Evolutionary conservation across 148 eudicot species (phyloP).

Genomic region (Vaccinium darrowii): DNA sequence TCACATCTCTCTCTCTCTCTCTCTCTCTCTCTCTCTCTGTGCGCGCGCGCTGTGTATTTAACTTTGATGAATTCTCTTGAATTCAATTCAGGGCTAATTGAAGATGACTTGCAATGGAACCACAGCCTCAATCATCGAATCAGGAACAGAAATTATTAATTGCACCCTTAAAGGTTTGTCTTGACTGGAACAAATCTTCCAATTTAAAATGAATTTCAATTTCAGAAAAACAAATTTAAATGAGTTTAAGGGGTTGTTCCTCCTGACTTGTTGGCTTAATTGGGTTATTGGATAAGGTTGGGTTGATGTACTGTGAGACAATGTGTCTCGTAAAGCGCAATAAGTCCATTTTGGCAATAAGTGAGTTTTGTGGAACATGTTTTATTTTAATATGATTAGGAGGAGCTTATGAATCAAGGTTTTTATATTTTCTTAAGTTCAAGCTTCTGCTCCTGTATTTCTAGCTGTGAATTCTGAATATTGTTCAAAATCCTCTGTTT

Average conservation of each 20-base stretch:
- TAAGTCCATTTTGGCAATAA: too few species aligned
- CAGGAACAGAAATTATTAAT: not conserved
- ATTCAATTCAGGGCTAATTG: not conserved
- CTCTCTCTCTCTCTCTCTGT: not conserved
- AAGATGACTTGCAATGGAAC: slow-evolving; percentile 7
- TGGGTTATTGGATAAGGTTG: too few species aligned
- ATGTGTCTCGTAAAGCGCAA: too few species aligned
- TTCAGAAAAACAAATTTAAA: too few species aligned
- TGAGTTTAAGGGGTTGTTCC: not conserved
- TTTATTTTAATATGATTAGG: not conserved
- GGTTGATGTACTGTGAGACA: too few species aligned
- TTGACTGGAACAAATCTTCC: not conserved
- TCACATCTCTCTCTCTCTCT: slow-evolving; percentile 1
- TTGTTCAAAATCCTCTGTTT: not conserved
- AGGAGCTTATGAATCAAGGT: not conserved
- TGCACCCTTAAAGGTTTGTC: not conserved
- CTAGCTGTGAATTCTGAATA: not conserved
- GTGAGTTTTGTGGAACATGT: too few species aligned
- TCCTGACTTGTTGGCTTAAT: too few species aligned
- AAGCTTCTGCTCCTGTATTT: not conserved
- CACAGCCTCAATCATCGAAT: not conserved
- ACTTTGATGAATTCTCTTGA: not conserved
- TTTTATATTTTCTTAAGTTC: not conserved
- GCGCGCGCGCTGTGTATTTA: not conserved
- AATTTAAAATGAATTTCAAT: not conserved